phyloP scores from a whole-genome alignment of 345 rosid genomes.

The Kernera saxatilis region DNA sequence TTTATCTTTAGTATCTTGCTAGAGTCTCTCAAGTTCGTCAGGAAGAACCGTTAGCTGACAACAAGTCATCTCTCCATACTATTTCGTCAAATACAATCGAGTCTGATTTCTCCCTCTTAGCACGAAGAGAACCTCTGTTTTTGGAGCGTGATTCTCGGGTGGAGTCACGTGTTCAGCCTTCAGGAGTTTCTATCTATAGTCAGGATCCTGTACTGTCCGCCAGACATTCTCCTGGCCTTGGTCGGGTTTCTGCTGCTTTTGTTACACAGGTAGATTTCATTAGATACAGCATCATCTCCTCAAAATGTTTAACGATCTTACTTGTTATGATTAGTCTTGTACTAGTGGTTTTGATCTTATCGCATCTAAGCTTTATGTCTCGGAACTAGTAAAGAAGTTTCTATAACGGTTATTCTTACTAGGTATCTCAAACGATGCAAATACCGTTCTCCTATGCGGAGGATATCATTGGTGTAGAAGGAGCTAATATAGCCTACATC shows the following conservation, averaged over 20 bases:
- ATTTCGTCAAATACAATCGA: slow-evolving; percentile 30
- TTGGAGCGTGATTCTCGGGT: slow-evolving; percentile 49
- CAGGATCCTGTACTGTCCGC: slow-evolving; percentile 50
- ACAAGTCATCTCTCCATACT: slow-evolving; percentile 35
- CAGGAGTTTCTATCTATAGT: slow-evolving; percentile 54
- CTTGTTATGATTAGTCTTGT: background rate
- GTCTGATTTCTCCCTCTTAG: slow-evolving; percentile 43
- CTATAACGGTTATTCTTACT: background rate
- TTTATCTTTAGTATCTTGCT: slow-evolving; percentile 38
- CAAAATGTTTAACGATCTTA: background rate
- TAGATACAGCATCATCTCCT: background rate
- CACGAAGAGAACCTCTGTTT: slow-evolving; percentile 50
- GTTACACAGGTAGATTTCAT: slow-evolving; percentile 43
- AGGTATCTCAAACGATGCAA: slow-evolving; percentile 83
- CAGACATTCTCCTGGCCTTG: slow-evolving; percentile 45
- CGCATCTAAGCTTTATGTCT: background rate
- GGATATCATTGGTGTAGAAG: slow-evolving; percentile 76
- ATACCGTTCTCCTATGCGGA: slow-evolving; percentile 75
- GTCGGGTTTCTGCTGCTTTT: slow-evolving; percentile 48
- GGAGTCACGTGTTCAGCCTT: slow-evolving; percentile 42
- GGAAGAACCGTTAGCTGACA: slow-evolving; percentile 44
- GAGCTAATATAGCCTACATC: slow-evolving; percentile 67
- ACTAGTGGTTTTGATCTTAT: background rate
- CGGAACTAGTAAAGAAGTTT: background rate
- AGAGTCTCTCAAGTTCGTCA: slow-evolving; percentile 49